Evolutionary conservation across 2,329 filamentous ascomycete genomes (phyloP).

Genomic region (Epichloe sibirici): DNA sequence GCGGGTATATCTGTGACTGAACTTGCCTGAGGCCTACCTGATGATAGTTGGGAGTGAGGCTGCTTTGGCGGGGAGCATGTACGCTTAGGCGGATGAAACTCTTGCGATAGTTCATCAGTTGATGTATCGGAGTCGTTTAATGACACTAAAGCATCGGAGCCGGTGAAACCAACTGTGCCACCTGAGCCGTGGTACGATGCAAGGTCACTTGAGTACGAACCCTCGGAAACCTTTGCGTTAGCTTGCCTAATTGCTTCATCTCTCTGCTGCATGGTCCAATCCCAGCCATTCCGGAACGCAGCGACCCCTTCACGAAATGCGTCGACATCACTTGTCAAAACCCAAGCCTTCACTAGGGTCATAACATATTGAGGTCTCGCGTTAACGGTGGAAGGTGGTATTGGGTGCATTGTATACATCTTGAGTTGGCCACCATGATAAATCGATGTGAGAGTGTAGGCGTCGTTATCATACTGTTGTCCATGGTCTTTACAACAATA

Average conservation of each 20-base stretch:
- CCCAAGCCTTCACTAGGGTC: no score
- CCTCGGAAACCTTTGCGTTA: neutral
- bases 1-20: no score
- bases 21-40: no score
- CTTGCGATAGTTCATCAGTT: no score
- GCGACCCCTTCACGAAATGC: neutral
- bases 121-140: no score
- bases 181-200: neutral
- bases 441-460: neutral
- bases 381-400: no score
- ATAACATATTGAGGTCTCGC: no score
- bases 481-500: neutral
- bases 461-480: neutral
- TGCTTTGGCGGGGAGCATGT: no score
- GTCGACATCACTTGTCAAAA: neutral
- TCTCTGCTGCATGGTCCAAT: neutral
- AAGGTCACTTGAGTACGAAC: neutral
- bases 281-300: neutral
- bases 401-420: neutral
- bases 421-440: neutral
- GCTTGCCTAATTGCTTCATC: neutral
- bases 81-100: no score
- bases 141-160: no score
- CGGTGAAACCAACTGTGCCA: no score
- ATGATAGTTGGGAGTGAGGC: no score